Evolutionary conservation across 106 monocot genomes (phyloP).

Genomic region (Allium cepa): DNA sequence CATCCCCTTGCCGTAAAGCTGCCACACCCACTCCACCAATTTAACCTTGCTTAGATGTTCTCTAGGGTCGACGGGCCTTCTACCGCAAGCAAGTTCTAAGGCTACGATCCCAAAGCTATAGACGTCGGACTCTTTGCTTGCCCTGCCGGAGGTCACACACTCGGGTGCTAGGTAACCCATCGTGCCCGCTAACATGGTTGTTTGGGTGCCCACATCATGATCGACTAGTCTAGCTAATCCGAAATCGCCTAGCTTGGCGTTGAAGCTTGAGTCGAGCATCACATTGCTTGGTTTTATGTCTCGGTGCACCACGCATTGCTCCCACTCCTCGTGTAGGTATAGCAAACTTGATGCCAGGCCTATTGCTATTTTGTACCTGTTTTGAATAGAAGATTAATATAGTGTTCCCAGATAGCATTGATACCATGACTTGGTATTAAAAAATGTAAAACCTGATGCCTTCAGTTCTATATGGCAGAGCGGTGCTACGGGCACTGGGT

Average conservation of each 20-base stretch:
- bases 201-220: constrained; percentile 10
- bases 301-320: constrained; percentile 23
- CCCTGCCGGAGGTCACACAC: constrained; percentile 5
- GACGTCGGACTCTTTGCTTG: constrained; percentile 19
- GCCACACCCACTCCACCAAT: constrained; percentile 17
- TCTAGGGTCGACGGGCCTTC: constrained; percentile 3
- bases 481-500: no score
- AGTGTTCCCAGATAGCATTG: no score
- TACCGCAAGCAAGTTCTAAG: constrained; percentile 18
- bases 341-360: constrained; percentile 17
- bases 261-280: constrained; percentile 19
- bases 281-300: constrained; percentile 20
- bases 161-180: constrained; percentile 23
- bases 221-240: constrained; percentile 15
- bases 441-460: no score
- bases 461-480: no score
- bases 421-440: no score
- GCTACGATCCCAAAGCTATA: constrained; percentile 20
- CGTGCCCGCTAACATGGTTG: constrained; percentile 17
- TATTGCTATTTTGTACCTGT: constrained; percentile 4
- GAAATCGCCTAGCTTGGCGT: constrained; percentile 28
- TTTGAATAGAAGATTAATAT: no score
- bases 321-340: constrained; percentile 24
- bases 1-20: constrained; percentile 11
- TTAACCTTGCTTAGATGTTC: not conserved